Conservation (phyloP, 2,329 filamentous ascomycete species). For the Exserohilum turcica region DNA sequence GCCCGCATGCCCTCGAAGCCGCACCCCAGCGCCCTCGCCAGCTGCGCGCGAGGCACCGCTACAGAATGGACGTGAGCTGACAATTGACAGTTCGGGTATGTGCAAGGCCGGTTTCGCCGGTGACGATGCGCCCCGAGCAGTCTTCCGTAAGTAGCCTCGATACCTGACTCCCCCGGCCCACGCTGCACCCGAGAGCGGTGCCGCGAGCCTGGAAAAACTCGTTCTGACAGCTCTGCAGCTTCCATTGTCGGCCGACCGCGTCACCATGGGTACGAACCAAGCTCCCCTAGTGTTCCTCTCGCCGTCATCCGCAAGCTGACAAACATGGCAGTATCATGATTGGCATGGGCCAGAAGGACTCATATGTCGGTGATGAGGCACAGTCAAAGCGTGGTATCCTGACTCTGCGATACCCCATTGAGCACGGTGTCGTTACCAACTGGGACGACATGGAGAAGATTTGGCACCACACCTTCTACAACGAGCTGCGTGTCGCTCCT, state of each 20-base stretch:
- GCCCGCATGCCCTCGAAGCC: slow-evolving; percentile 30
- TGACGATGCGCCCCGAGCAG: slow-evolving; percentile 99
- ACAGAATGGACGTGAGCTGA: slow-evolving; percentile 44
- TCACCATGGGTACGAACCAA: slow-evolving; percentile 90
- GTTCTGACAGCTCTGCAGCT: slow-evolving; percentile 61
- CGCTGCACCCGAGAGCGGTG: slow-evolving; percentile 18
- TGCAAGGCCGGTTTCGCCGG: slow-evolving; percentile 99
- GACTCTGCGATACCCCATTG: slow-evolving; percentile 98
- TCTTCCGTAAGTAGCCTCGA: slow-evolving; percentile 89
- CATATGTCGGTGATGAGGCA: slow-evolving; percentile 99
- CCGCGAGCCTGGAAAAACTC: slow-evolving; percentile 16
- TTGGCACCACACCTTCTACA: slow-evolving; percentile 99
- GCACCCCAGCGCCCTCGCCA: slow-evolving; percentile 27
- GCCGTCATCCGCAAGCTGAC: slow-evolving; percentile 46
- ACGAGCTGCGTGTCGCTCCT: slow-evolving; percentile 98
- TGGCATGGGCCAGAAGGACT: slow-evolving; percentile 99
- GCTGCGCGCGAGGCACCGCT: slow-evolving; percentile 27
- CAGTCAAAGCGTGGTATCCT: slow-evolving; percentile 99
- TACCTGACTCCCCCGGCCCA: slow-evolving; percentile 10
- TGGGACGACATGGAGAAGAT: slow-evolving; percentile 99
- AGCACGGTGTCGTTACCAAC: slow-evolving; percentile 99
- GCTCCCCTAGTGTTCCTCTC: slow-evolving; percentile 18
- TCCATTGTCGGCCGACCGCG: slow-evolving; percentile 99
- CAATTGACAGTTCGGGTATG: slow-evolving; percentile 88
- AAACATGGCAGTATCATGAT: slow-evolving; percentile 88